These are phyloP conservation scores for Ceratocystis lukuohia DNA, from an alignment of 2,329 filamentous ascomycete species.

Conservation along the genomic window DNA sequence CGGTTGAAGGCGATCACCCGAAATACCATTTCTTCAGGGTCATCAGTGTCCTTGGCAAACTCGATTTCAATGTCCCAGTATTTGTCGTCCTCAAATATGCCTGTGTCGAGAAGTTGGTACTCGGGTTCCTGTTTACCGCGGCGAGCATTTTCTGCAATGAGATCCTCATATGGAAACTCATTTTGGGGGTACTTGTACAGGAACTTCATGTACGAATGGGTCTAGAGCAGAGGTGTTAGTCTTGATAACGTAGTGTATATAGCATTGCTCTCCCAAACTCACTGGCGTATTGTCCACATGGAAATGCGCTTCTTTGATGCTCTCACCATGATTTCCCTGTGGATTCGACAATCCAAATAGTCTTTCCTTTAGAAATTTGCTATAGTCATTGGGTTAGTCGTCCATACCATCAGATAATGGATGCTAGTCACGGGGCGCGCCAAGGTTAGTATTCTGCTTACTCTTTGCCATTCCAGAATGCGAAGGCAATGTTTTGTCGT, in stretches of 20 bases:
- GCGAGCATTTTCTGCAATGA: slow-evolving; percentile 70
- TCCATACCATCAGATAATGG: slow-evolving; percentile 2
- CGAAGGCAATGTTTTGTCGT: slow-evolving; percentile 81
- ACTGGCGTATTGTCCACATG: slow-evolving; percentile 87
- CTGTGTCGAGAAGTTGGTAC: slow-evolving; percentile 85
- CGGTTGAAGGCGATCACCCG: slow-evolving; percentile 94
- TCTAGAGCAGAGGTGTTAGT: slow-evolving; percentile 14
- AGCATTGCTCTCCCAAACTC: background rate
- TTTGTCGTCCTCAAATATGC: slow-evolving; percentile 70
- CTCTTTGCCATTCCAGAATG: slow-evolving; percentile 98
- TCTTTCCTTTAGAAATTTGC: slow-evolving; percentile 85
- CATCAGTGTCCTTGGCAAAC: slow-evolving; percentile 84
- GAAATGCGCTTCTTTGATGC: slow-evolving; percentile 92
- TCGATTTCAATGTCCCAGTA: slow-evolving; percentile 99
- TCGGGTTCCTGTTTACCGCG: slow-evolving; percentile 66
- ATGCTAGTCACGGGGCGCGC: too few relatives aligned
- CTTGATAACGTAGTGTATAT: background rate
- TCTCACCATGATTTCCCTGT: slow-evolving; percentile 94
- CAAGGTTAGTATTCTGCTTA: slow-evolving; percentile 27
- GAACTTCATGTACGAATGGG: slow-evolving; percentile 95
- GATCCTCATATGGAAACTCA: slow-evolving; percentile 80
- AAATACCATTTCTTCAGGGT: slow-evolving; percentile 83
- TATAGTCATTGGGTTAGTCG: slow-evolving; percentile 28
- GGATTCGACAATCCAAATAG: slow-evolving; percentile 92
- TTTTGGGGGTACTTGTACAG: slow-evolving; percentile 95